Percentiles rank a stretch among this genome's conserved stretches.
Evolutionary conservation across 768 basidiomycete species (phyloP).

Genomic region (Boletus sp.): DNA sequence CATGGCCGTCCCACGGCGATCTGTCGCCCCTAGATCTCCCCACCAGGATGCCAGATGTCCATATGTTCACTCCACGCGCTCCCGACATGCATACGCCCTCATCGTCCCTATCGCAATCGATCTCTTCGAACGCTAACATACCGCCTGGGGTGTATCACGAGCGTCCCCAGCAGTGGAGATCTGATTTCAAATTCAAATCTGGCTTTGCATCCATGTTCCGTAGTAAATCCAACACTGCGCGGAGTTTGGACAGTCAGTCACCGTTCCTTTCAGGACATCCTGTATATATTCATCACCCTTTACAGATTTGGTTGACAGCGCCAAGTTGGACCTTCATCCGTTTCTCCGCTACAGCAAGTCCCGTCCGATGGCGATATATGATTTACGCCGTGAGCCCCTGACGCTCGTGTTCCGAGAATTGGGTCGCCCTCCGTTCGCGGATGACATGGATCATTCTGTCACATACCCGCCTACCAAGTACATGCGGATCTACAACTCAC

Average conservation of each 20-base stretch:
- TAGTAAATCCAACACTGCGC: slow-evolving; percentile 12
- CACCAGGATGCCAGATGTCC: slow-evolving; percentile 18
- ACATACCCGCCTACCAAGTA: slow-evolving; percentile 47
- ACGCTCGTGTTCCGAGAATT: slow-evolving; percentile 47
- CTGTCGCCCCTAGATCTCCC: slow-evolving; percentile 21
- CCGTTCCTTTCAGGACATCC: not conserved
- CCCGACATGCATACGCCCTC: slow-evolving; percentile 26
- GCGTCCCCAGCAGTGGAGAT: slow-evolving; percentile 29
- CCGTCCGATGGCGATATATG: slow-evolving; percentile 43
- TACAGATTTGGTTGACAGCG: slow-evolving; percentile 25
- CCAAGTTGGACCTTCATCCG: slow-evolving; percentile 25
- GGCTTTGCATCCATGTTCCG: slow-evolving; percentile 32
- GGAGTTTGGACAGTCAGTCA: slow-evolving; percentile 20
- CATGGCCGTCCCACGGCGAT: slow-evolving; percentile 20
- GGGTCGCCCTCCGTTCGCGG: slow-evolving; percentile 39
- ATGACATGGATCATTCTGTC: slow-evolving; percentile 55
- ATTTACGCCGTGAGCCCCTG: slow-evolving; percentile 46
- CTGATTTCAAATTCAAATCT: slow-evolving; percentile 34
- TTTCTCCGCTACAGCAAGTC: slow-evolving; percentile 23
- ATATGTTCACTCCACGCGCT: slow-evolving; percentile 11
- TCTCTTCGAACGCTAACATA: slow-evolving; percentile 9
- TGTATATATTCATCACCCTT: not conserved
- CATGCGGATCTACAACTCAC: slow-evolving; percentile 57
- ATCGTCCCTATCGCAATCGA: slow-evolving; percentile 22
- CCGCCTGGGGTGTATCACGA: slow-evolving; percentile 17